Evolutionary conservation across 352 stramenopile species (phyloP).

Genomic region (Phytophthora idaei): DNA sequence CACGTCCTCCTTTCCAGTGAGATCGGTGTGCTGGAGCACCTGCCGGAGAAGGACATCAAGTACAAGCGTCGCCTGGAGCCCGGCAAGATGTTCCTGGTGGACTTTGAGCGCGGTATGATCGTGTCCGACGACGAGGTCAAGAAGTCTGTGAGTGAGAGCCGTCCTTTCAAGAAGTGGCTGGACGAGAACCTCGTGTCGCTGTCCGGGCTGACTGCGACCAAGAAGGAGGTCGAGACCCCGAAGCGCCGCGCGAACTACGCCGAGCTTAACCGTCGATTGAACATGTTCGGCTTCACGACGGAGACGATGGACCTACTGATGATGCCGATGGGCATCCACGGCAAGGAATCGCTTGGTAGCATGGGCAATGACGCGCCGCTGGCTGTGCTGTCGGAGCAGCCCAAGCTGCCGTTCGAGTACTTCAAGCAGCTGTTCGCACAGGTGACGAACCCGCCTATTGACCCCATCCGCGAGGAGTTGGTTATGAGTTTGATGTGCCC

Average conservation of each 20-base stretch:
- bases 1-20: conserved; percentile 95
- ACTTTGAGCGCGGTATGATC: conserved; percentile 95
- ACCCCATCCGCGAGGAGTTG: conserved; percentile 97
- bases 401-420: conserved; percentile 96
- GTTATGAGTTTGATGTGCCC: conserved; percentile 97
- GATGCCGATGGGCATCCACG: conserved; percentile 93
- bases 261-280: conserved; percentile 90
- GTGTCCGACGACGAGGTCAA: conserved; percentile 97
- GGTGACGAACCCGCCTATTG: conserved; percentile 97
- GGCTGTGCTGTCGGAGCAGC: conserved; percentile 92
- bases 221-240: conserved; percentile 25
- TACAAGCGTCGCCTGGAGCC: conserved; percentile 95
- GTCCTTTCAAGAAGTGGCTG: conserved; percentile 94
- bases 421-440: conserved; percentile 97
- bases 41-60: conserved; percentile 92
- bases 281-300: conserved; percentile 96
- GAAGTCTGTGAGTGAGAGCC: conserved; percentile 85
- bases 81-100: conserved; percentile 98
- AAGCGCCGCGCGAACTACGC: conserved; percentile 52
- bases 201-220: conserved; percentile 58
- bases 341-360: conserved; percentile 94
- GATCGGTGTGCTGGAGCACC: conserved; percentile 93
- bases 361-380: conserved; percentile 97
- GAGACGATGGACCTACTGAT: conserved; percentile 96
- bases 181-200: conserved; percentile 92